phyloP scores from a whole-genome alignment of 345 rosid genomes.

The Dipteronia sinensis region DNA sequence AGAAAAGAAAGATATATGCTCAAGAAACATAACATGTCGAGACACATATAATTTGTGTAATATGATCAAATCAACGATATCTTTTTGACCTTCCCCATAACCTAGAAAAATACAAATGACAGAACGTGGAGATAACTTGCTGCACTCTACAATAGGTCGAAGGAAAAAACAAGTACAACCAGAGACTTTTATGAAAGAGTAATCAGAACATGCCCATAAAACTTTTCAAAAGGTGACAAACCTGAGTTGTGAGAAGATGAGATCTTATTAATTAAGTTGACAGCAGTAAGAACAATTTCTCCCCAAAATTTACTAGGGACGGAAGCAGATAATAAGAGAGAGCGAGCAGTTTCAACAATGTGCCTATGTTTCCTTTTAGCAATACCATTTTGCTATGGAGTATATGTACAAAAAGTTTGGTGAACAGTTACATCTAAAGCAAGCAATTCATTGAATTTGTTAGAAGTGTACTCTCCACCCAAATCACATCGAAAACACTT shows the following conservation, averaged over 20 bases:
- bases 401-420: neutral
- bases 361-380: neutral
- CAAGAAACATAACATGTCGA: too few species aligned
- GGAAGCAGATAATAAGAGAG: neutral
- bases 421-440: neutral
- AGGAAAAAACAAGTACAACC: neutral
- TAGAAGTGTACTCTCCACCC: neutral
- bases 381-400: constrained; percentile 2
- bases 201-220: neutral
- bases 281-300: neutral
- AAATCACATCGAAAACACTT: constrained; percentile 3
- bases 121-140: neutral
- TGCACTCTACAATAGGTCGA: neutral
- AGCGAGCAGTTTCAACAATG: neutral
- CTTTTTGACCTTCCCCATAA: too few species aligned
- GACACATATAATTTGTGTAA: too few species aligned
- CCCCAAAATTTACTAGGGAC: constrained; percentile 12
- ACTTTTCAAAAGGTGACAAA: constrained; percentile 7
- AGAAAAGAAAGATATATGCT: too few species aligned
- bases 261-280: constrained; percentile 2
- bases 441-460: neutral
- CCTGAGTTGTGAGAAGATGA: neutral
- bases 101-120: too few species aligned
- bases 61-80: too few species aligned
- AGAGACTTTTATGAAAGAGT: neutral